Conservation (phyloP, 257 asterid genomes). For the Avicennia marina region DNA sequence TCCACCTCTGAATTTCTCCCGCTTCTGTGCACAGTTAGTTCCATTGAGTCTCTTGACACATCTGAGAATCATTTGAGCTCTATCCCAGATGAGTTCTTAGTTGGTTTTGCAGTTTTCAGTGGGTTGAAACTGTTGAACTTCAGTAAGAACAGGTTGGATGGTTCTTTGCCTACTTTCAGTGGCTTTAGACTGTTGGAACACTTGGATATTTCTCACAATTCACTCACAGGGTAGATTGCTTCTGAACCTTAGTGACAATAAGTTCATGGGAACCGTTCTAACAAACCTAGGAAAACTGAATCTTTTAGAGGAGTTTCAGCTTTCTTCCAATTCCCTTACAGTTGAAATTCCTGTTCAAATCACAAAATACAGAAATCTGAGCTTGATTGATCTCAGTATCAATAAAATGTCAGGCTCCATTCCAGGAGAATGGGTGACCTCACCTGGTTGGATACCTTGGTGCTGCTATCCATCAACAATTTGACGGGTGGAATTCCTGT, state of each 20-base stretch:
- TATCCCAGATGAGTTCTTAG: constrained; percentile 40
- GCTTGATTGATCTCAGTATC: constrained; percentile 49
- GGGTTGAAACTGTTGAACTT: constrained; percentile 59
- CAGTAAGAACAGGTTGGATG: constrained; percentile 41
- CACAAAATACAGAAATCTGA: constrained; percentile 39
- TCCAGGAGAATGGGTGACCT: constrained; percentile 35
- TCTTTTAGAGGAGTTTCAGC: constrained; percentile 50
- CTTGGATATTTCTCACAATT: constrained; percentile 56
- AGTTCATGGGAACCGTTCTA: constrained; percentile 43
- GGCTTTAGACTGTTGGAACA: constrained; percentile 47
- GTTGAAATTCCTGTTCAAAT: constrained; percentile 47
- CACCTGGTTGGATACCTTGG: constrained; percentile 38
- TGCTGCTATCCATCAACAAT: constrained; percentile 49
- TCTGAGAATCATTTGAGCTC: constrained; percentile 49
- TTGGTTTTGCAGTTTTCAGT: constrained; percentile 41
- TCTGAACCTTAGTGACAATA: constrained; percentile 41
- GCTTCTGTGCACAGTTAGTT: constrained; percentile 39
- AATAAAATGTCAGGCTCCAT: constrained; percentile 41
- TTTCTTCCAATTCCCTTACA: constrained; percentile 34
- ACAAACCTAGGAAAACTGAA: constrained; percentile 39
- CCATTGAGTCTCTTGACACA: constrained; percentile 55
- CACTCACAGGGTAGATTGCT: constrained; percentile 32
- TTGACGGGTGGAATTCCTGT: constrained; percentile 56
- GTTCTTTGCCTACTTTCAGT: constrained; percentile 44
- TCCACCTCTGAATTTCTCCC: constrained; percentile 51